Percentiles rank a stretch among this genome's conserved stretches.
Evolutionary conservation across 2,329 filamentous ascomycete species (phyloP).

Genomic region (Basipetospora chlamydospora): DNA sequence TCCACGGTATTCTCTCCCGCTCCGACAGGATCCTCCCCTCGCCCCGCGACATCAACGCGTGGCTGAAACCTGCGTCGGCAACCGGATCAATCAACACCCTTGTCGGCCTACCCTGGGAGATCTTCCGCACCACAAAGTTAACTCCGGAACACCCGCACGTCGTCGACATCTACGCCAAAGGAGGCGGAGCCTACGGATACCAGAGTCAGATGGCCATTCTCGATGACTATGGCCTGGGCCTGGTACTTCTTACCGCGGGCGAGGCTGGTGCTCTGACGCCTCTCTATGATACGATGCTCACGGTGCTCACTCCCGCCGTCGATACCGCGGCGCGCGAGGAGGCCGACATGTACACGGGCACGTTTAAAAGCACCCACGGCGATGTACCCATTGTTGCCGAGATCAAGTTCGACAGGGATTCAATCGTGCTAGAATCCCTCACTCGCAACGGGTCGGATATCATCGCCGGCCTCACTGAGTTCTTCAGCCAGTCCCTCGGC

Average conservation of each 20-base stretch:
- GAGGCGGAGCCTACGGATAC: constrained; percentile 19
- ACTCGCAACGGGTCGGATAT: constrained; percentile 12
- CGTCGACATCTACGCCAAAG: constrained; percentile 20
- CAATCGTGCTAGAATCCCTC: constrained; percentile 12
- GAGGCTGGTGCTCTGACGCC: constrained; percentile 13
- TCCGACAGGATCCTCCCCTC: constrained; percentile 12
- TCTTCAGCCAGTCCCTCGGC: constrained; percentile 14
- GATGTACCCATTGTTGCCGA: constrained; percentile 7
- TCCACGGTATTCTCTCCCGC: constrained; percentile 15
- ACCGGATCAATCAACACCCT: constrained; percentile 15
- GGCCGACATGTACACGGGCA: constrained; percentile 6
- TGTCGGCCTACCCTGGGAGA: constrained; percentile 24
- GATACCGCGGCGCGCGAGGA: constrained; percentile 16
- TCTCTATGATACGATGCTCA: constrained; percentile 15
- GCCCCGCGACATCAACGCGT: constrained; percentile 12
- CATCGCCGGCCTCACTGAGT: constrained; percentile 8
- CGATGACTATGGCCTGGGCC: constrained; percentile 20
- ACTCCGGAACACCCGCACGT: constrained; percentile 14
- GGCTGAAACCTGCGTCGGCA: constrained; percentile 20
- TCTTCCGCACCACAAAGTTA: constrained; percentile 15
- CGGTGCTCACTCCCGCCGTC: constrained; percentile 13
- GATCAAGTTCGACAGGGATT: constrained; percentile 13
- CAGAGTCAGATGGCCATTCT: constrained; percentile 19
- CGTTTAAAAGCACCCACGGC: background rate
- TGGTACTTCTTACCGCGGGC: constrained; percentile 18